Percentiles rank a stretch among this genome's conserved stretches.
These are phyloP conservation scores for Solanum hybrid DNA, from an alignment of 305 asterid genomes.

Conservation along the genomic window DNA sequence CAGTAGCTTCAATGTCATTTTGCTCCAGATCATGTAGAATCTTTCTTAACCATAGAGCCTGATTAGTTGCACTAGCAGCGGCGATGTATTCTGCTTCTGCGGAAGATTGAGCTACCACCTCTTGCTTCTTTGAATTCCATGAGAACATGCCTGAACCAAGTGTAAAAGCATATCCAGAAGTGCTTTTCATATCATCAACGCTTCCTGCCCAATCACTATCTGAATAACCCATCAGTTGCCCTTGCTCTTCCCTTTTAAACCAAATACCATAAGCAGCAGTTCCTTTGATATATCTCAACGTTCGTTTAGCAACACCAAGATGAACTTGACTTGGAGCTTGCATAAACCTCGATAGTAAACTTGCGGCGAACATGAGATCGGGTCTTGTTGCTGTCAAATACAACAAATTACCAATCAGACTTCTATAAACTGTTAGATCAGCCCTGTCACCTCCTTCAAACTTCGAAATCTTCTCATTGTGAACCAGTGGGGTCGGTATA, in stretches of 20 bases:
- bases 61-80: no score
- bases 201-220: no score
- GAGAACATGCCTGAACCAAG: no score
- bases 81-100: no score
- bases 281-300: not conserved
- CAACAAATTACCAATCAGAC: not conserved
- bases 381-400: not conserved
- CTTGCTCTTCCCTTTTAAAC: not conserved
- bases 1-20: no score
- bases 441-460: not conserved
- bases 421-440: not conserved
- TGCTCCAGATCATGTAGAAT: no score
- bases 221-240: no score
- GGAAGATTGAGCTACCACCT: no score
- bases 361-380: not conserved
- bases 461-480: not conserved
- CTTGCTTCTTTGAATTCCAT: no score
- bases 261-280: not conserved
- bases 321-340: not conserved
- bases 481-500: not conserved
- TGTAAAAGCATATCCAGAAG: no score
- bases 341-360: not conserved
- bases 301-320: not conserved
- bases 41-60: no score
- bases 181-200: no score